Base-by-base conservation (phyloP, 306 rosid species). In the Citrullus mucosospermus region DNA sequence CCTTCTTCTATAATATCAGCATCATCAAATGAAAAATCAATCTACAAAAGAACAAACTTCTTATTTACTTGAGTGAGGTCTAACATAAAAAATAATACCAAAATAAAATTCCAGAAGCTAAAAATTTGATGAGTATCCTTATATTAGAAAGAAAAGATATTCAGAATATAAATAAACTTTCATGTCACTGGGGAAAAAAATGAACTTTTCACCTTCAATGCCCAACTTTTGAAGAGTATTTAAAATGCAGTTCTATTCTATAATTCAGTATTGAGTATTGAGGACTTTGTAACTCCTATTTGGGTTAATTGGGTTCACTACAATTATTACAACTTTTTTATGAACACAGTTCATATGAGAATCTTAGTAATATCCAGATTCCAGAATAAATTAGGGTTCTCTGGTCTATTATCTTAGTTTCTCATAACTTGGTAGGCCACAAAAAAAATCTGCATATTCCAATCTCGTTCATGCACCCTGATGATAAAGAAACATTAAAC, bases 21-120 rank as follows among this genome's bases (percentile, higher is more conserved):
- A 81, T 93, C 98, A 84, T 90, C 97, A 88, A 93, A 93, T 78
- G 96, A 95, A 86, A 91, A 90, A 84, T 93, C 97, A 86, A 91
- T 88, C 98, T 93, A 86, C 87, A 90, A 83, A 78, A 82, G 63
- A 81, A 76, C 81, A 86, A 84, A 82, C 85, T 77, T 76, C 76
- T 81, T 43, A 12, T 17, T 44, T 44, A 22, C 57, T 70, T 43
- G 76, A 69, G n/a, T 13, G 20, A 70, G 76, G 56, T 44, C n/a
- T 22, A 22, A 43, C 20, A 22, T 70, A n/a, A 44, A 70, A 20
- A 44, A 20, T 5, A 44, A 22, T 43, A 9, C 43, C 17, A 58
- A 58, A 5, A 41, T 13, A 38, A 65, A 36, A 8, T n/a, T 20
- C 16, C 66, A 20, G 3, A 69, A 44, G 12, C 0, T 11, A 12